A percentile compares a stretch with the other conserved stretches of the same genome.
Evolutionary conservation across 148 eudicot species (phyloP).

Genomic region (Linanthus parryae): DNA sequence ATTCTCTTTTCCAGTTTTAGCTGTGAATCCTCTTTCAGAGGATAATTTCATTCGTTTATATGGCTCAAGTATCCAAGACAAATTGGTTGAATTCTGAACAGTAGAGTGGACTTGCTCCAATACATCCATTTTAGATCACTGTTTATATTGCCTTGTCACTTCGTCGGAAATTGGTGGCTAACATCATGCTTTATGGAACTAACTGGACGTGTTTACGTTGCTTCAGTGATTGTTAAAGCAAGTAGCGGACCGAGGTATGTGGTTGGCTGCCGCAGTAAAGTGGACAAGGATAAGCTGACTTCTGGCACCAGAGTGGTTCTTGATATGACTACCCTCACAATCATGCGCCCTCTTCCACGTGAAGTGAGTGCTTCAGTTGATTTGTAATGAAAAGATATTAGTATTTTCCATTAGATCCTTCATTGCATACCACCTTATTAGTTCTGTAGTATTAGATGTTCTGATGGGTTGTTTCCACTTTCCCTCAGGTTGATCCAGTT

Average conservation of each 20-base stretch:
- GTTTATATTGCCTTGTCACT: no score
- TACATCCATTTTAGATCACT: no score
- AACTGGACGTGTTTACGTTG: not conserved
- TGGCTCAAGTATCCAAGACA: no score
- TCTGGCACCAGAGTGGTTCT: slow-evolving; percentile 91
- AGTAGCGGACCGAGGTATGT: slow-evolving; percentile 98
- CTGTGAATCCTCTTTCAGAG: no score
- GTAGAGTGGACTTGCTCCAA: no score
- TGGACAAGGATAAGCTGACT: slow-evolving; percentile 86
- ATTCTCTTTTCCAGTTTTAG: slow-evolving; percentile 12
- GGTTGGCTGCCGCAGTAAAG: slow-evolving; percentile 91
- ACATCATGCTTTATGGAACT: no score
- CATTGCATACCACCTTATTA: not conserved
- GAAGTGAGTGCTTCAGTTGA: slow-evolving; percentile 43
- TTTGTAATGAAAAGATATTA: not conserved
- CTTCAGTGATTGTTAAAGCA: slow-evolving; percentile 81
- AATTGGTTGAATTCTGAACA: no score
- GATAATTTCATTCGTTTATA: no score
- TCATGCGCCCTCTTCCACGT: slow-evolving; percentile 95
- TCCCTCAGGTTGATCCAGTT: slow-evolving; percentile 85
- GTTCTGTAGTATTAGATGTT: no score
- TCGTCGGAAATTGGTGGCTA: no score
- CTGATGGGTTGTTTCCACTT: not conserved
- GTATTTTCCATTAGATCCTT: no score
- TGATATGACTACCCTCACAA: slow-evolving; percentile 92